Evolutionary conservation across 1,284 basidiomycete genomes (phyloP).

Genomic region (Cryptococcus sp.): DNA sequence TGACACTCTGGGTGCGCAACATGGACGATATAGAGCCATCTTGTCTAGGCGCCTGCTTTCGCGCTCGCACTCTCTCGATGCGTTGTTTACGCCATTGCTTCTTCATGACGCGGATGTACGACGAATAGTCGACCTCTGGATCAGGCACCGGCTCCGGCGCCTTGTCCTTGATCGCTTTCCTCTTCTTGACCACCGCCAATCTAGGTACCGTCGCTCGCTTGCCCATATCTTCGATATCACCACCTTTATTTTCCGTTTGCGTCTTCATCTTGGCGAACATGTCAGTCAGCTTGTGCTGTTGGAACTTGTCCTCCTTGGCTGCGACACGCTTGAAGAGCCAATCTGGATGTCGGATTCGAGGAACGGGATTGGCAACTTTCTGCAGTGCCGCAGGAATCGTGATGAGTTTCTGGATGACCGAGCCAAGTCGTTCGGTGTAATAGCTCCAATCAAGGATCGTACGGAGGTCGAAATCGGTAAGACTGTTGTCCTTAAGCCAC

Average conservation of each 20-base stretch:
- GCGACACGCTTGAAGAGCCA: conserved; percentile 93
- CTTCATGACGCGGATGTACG: conserved; percentile 78
- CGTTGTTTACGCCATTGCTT: conserved; percentile 73
- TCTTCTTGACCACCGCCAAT: conserved; percentile 63
- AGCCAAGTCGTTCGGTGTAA: conserved; percentile 96
- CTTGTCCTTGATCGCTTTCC: conserved; percentile 54
- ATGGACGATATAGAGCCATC: conserved; percentile 66
- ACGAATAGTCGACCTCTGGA: conserved; percentile 67
- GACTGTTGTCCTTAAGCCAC: conserved; percentile 92
- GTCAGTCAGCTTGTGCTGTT: conserved; percentile 95
- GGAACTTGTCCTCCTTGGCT: conserved; percentile 91
- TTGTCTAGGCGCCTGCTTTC: conserved; percentile 54
- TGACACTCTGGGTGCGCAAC: conserved; percentile 70
- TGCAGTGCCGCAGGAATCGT: conserved; percentile 99
- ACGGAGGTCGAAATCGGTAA: conserved; percentile 87
- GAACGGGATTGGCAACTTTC: conserved; percentile 93
- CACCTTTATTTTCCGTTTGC: conserved; percentile 16
- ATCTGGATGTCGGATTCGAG: conserved; percentile 93
- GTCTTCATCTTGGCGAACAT: conserved; percentile 72
- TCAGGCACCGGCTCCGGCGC: conserved; percentile 58
- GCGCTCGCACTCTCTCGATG: conserved; percentile 52
- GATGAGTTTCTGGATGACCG: conserved; percentile 98
- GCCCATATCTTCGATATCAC: conserved; percentile 68
- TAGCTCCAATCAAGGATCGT: conserved; percentile 98
- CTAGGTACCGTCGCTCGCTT: conserved; percentile 45